Base-by-base conservation (phyloP, 345 rosid species). In the Lepidium africanum region DNA sequence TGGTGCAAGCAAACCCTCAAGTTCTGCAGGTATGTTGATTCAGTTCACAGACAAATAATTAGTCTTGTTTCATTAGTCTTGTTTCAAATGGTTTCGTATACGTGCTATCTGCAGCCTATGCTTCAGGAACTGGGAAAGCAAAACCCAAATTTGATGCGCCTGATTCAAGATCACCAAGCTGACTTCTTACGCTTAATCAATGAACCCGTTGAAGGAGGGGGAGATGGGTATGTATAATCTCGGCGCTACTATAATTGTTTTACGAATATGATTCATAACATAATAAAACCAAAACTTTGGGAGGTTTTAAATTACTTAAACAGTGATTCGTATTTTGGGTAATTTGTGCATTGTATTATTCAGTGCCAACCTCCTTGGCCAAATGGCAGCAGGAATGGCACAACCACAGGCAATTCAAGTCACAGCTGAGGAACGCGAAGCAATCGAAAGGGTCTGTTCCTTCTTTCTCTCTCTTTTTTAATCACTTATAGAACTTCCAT, bases 91-190 rank as follows among this genome's bases (percentile, higher is more conserved):
- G 40, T 65, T 36, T 23, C 11, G 40, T 9, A 47, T 30, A 65
- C 9, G 30, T 19, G 35, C 14, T 46, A 59, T 71, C 55, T 67
- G 69, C 83, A 92, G 98, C 98, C 95, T 38, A 85, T 89, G 98
- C 92, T 92, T 78, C 98, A 86, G 76, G 95, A 92, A 65, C 75
- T 92, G 71, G 96, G 98, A 36, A 87, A 87, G 58, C 95, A 92
- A 65, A 89, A 92, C 74, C 98, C 96, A 71, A 81, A 89, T 16
- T 74, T 92, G 36, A 80, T 89, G 89, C 79, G 91, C 58, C 82
- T 90, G 64, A 87, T 92, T 72, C 96, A 87, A 84, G 98, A 87
- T 65, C 96, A 87, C 65, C 96, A 87, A 65, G 81, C 87, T 21
- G 98, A 92, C 59, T 92, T 92, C 62, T 85, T 90, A 65, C 93